Base-by-base conservation (phyloP, 2,329 filamentous ascomycete genomes). In the Exophiala oligosperma region DNA sequence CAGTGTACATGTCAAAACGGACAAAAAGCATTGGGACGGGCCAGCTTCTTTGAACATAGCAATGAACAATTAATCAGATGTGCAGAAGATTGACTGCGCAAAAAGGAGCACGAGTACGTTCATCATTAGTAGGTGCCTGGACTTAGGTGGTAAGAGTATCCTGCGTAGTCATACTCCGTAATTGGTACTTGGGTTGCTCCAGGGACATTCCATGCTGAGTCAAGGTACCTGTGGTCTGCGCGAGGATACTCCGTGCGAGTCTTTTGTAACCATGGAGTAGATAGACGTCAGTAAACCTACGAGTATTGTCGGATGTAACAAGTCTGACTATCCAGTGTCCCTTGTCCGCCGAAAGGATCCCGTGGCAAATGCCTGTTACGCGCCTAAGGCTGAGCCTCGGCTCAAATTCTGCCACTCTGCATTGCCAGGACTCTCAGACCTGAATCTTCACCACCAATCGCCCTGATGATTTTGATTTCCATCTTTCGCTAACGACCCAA, bases 31-130 rank as follows among this genome's bases (percentile, higher is more conserved):
- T 7, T 7, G 11, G 38, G 38, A 17, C 2, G n/a, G 2, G 21
- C 8, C 5, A 41, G 32, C 43, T 57, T 41, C 35, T 57, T 50
- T 17, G 17, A 37, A 23, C 49, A 28, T 49, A 49, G 50, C 35
- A 43, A 32, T 28, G 23, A 32, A 44, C 37, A 55, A 17, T 57
- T 35, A 11, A 35, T 51, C 35, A 41, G 54, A 47, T 38, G 47
- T 56, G 55, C 50, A 37, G 43, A 49, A 40, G 17, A 49, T 9
- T 12, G 41, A 37, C 49, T 37, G 35, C 43, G 40, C 49, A 57
- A 43, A 23, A 52, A 12, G 32, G 49, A 49, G 32, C 26, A 53
- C 44, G 14, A 23, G 24, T 54, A 35, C 5, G 29, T 11, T 17
- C 17, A 17, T 17, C 17, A 17, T 17, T 17, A 17, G 17, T 17